Evolutionary conservation across 106 monocot species (phyloP), one percentile per base, ranked within the genome.

Genomic region (Allium sativum): DNA sequence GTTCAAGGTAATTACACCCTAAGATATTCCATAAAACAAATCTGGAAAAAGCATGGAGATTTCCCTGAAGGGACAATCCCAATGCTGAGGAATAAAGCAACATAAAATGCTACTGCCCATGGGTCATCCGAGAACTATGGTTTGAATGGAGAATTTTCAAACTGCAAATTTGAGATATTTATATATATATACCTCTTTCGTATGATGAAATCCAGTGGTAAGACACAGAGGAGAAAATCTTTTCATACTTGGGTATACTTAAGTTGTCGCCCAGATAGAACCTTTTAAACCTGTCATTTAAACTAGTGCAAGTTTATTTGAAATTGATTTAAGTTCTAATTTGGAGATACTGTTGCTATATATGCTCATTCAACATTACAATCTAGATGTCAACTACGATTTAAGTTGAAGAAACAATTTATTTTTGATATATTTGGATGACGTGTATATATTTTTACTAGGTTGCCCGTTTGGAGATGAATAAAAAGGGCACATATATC

Each of bases 11-110:
- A 16, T 16, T 13, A 52, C 51, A 52, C 12, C 16, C 16, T 16
- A 13, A 52, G 51, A 1, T 52, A 13, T 52, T 16, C 51, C 14
- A 8, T 13, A 31, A 2, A 31, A 52, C 14, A 52, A 52, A 52
- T 52, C 16, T 52, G 12, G 51, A 12, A 12, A 16, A 52, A 52
- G 51, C 12, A 52, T 52, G 14, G 51, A 52, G 9, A 8, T 16
- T 52, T 3, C 51, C 51, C 51, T 52, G 51, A 52, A 52, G 51
- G 51, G 16, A 52, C 51, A 52, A 52, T 52, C 51, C 51, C 51
- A 13, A 52, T 52, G 3, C 51, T 13, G 16, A 12, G 51, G 7
- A 16, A 2, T 52, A 16, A 16, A 52, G 51, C 12, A 52, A 52
- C 51, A 12, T 0, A 16, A 12, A 12, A 13, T 16, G 16, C 16